Evolutionary conservation across 2,329 filamentous ascomycete genomes (phyloP).

Genomic region (Colletotrichum paranaense): DNA sequence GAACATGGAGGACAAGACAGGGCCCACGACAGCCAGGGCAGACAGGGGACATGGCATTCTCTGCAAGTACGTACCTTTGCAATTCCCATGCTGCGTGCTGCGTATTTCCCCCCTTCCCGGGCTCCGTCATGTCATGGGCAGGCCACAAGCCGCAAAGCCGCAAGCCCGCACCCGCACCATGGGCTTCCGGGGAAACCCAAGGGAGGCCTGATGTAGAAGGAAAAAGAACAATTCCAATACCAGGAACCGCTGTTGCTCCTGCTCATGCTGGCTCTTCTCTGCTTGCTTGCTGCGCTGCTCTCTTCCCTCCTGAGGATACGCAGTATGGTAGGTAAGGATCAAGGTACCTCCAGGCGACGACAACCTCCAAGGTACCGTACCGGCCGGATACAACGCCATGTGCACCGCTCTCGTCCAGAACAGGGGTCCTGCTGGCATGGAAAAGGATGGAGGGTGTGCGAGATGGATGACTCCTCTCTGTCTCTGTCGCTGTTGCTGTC

Average conservation of each 20-base stretch:
- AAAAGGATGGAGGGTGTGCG: slow-evolving; percentile 19
- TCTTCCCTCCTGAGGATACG: not conserved
- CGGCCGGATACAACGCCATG: slow-evolving; percentile 29
- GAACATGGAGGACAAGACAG: slow-evolving; percentile 1
- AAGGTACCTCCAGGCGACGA: not conserved
- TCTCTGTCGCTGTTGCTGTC: not conserved
- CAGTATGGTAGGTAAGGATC: slow-evolving; percentile 6
- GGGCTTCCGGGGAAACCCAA: slow-evolving; percentile 16
- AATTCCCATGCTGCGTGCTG: no score
- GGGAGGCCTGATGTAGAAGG: slow-evolving; percentile 31
- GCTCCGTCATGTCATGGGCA: not conserved
- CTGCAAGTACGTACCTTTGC: slow-evolving; percentile 13
- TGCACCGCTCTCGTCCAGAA: slow-evolving; percentile 21
- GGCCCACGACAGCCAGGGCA: slow-evolving; percentile 5
- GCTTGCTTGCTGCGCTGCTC: not conserved
- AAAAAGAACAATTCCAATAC: slow-evolving; percentile 33
- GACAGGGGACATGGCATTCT: not conserved
- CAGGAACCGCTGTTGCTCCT: slow-evolving; percentile 10
- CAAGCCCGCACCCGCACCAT: not conserved
- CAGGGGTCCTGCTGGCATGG: slow-evolving; percentile 34
- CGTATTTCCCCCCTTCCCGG: not conserved
- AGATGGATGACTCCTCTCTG: not conserved
- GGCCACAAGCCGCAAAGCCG: not conserved
- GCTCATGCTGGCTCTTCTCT: not conserved
- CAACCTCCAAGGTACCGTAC: slow-evolving; percentile 17